phyloP scores from a whole-genome alignment of 352 stramenopile genomes.

The Lagenidium sp. region DNA sequence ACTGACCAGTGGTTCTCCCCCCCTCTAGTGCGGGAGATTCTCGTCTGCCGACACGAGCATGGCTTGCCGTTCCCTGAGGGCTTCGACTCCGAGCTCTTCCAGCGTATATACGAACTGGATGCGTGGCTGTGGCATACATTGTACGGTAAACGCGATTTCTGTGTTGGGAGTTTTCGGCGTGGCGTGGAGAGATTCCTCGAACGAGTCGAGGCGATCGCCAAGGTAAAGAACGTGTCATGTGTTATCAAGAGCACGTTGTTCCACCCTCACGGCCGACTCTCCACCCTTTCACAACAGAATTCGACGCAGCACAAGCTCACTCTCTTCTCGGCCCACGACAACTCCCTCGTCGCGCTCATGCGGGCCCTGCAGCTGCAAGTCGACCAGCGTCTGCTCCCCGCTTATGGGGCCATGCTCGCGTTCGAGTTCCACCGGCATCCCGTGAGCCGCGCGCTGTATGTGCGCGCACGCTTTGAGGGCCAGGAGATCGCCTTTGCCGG shows the following conservation, averaged over 20 bases:
- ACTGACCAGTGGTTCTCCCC: not conserved
- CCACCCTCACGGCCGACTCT: not conserved
- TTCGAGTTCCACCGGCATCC: constrained; percentile 57
- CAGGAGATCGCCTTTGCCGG: constrained; percentile 26
- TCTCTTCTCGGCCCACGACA: constrained; percentile 74
- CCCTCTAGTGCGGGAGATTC: constrained; percentile 53
- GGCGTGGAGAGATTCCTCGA: constrained; percentile 47
- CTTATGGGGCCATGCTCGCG: constrained; percentile 64
- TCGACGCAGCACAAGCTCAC: constrained; percentile 37
- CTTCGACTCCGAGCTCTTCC: constrained; percentile 45
- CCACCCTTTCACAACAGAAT: not conserved
- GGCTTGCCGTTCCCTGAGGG: constrained; percentile 43
- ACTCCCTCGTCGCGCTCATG: constrained; percentile 64
- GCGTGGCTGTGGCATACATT: constrained; percentile 70
- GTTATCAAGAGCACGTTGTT: not conserved
- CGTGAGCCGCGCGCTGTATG: constrained; percentile 28
- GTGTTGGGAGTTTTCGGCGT: constrained; percentile 40
- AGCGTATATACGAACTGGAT: constrained; percentile 50
- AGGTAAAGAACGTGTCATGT: constrained; percentile 16
- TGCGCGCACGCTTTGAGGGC: constrained; percentile 49
- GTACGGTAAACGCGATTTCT: constrained; percentile 63
- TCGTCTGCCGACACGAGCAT: constrained; percentile 58
- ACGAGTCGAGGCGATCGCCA: constrained; percentile 27
- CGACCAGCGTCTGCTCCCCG: constrained; percentile 37
- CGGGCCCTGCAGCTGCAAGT: constrained; percentile 53